These are phyloP conservation scores for Chamaecyparis obtusa DNA, from an alignment of 75 land plant species.

Conservation along the genomic window DNA sequence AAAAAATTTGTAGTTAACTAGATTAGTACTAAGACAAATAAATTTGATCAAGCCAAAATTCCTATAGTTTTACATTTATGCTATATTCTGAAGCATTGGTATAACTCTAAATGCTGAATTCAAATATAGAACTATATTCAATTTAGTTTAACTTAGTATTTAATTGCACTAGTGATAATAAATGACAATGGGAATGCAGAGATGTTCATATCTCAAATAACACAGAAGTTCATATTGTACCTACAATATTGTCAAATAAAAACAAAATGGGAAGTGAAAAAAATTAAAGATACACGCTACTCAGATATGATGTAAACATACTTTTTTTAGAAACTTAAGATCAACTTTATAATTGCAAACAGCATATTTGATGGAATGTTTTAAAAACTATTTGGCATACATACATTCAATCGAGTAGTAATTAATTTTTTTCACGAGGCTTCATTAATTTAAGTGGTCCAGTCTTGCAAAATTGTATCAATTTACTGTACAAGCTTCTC, in stretches of 20 bases:
- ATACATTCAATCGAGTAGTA: background rate
- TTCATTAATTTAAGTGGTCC: background rate
- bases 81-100: background rate
- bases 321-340: background rate
- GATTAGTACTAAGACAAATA: background rate
- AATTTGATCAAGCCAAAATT: background rate
- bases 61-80: background rate
- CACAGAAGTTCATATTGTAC: background rate
- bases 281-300: background rate
- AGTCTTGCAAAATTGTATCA: background rate
- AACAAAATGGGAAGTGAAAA: background rate
- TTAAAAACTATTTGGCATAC: background rate
- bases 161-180: background rate
- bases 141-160: background rate
- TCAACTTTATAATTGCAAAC: background rate
- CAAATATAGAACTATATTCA: background rate
- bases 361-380: background rate
- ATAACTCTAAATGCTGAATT: background rate
- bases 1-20: background rate
- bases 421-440: background rate
- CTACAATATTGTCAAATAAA: background rate
- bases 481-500: background rate
- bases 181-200: background rate
- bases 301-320: background rate
- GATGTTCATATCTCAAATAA: background rate